These are phyloP conservation scores for Herpotrichia juniperi DNA, from an alignment of 2,329 filamentous ascomycete species.

Conservation along the genomic window DNA sequence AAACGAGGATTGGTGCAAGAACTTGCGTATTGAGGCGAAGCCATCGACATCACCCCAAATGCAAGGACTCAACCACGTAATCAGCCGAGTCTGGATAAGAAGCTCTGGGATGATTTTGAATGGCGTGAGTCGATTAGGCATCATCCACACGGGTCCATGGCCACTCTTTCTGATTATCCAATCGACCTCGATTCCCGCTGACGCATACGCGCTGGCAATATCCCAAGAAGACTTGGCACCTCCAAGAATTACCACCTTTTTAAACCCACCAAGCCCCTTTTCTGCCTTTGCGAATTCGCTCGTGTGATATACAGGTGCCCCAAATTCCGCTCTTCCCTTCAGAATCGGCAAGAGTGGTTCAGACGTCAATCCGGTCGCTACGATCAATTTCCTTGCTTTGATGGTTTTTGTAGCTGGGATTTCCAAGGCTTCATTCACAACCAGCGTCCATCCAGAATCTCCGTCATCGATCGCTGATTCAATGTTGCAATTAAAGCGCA, in stretches of 20 bases:
- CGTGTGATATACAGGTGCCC: conserved; percentile 62
- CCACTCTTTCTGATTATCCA: conserved; percentile 63
- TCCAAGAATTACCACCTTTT: conserved; percentile 59
- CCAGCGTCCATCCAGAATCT: conserved; percentile 27
- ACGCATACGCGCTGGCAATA: conserved; percentile 62
- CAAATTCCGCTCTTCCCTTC: conserved; percentile 57
- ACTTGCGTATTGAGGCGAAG: conserved; percentile 59
- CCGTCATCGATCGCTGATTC: conserved; percentile 51
- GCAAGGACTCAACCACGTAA: conserved; percentile 78
- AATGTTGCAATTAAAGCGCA: conserved; percentile 61
- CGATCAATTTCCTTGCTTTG: conserved; percentile 57
- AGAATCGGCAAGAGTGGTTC: conserved; percentile 62
- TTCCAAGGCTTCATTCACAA: conserved; percentile 4
- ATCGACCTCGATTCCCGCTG: conserved; percentile 59
- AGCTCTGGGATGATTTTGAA: conserved; percentile 70
- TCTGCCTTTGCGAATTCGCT: conserved; percentile 58
- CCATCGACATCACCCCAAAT: conserved; percentile 72
- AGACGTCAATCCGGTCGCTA: conserved; percentile 69
- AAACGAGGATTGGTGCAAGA: conserved; percentile 62
- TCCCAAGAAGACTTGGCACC: conserved; percentile 71
- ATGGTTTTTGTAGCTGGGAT: conserved; percentile 13
- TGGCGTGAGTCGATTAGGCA: conserved; percentile 67
- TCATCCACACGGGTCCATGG: conserved; percentile 65
- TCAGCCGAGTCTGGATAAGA: conserved; percentile 66
- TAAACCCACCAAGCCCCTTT: conserved; percentile 42